Base-by-base conservation (phyloP, 495 filamentous ascomycete species). In the Penicillium ucsense region DNA sequence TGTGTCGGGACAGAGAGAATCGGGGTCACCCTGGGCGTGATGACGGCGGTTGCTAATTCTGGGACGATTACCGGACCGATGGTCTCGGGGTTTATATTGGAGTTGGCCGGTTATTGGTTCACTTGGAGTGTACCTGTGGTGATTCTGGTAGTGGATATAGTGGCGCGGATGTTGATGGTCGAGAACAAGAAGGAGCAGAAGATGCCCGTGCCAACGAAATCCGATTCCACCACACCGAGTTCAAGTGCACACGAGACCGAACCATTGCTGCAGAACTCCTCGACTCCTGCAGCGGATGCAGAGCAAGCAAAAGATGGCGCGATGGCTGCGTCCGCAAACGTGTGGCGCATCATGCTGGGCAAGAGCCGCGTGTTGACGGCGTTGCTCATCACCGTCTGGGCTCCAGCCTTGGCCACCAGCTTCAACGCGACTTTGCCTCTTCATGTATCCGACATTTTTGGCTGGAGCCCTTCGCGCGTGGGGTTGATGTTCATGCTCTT, bases 391-490 rank as follows among this genome's bases (percentile, higher is more conserved):
- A 36, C 35, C 3, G 7, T 54, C 9, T 38, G 49, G 27, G 37
- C 32, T n/a, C 33, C 47, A 3, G 41, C 32, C 5, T 8, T 45
- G 32, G 31, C n/a, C n/a, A 45, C 43, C 48, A 20, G 52, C 31
- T 63, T 68, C 36, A 52, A 65, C 9, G 57, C 61, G 0, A 70
- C 67, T 0, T 40, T 68, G 2, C 47, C 65, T 0, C 41, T 65
- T 3, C 65, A 68, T 50, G 54, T 67, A 6, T 52, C 54, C 10
- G 33, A 50, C 3, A 47, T 50, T 10, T 70, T 70, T 43, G 50
- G 47, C 6, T 70, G 67, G 65, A 61, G 60, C 2, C 55, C 50
- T 2, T 40, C 61, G 28, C 48, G 43, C 4, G 52, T 57, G 1
- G 62, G 67, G 3, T 40, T 67, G 32, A 41, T 68, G 44, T 63